Evolutionary conservation across 805 yeast genomes (phyloP).

Genomic region (Metschnikowia chrysomelidarum): DNA sequence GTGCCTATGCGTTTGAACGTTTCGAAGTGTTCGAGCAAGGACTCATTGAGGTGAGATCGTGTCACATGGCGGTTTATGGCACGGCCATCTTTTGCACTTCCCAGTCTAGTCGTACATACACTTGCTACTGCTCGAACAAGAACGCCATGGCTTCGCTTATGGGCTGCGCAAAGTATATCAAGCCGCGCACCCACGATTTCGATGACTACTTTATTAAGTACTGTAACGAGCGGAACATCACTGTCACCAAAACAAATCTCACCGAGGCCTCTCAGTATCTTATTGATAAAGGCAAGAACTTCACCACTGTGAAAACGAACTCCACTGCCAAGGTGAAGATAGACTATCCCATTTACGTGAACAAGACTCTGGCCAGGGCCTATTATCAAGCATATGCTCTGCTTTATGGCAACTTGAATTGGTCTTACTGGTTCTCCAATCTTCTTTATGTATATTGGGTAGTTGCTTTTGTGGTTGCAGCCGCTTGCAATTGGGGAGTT

Average conservation of each 20-base stretch:
- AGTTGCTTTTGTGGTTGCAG: slow-evolving; percentile 14
- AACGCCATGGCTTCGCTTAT: slow-evolving; percentile 12
- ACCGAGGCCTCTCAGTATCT: slow-evolving; percentile 2
- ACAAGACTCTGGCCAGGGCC: slow-evolving; percentile 6
- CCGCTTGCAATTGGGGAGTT: slow-evolving; percentile 16
- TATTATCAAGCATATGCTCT: slow-evolving; percentile 7
- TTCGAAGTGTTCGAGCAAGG: slow-evolving; percentile 5
- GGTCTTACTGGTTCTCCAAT: slow-evolving; percentile 13
- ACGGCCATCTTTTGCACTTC: slow-evolving; percentile 5
- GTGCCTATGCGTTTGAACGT: slow-evolving; percentile 4
- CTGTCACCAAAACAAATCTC: not conserved
- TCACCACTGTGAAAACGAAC: slow-evolving; percentile 4
- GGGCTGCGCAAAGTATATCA: slow-evolving; percentile 2
- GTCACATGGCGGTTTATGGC: slow-evolving; percentile 3
- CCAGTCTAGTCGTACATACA: slow-evolving; percentile 1
- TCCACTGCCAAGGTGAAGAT: slow-evolving; percentile 3
- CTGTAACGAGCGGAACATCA: slow-evolving; percentile 1
- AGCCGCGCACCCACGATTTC: not conserved
- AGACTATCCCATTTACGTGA: slow-evolving; percentile 12
- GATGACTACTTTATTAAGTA: slow-evolving; percentile 1
- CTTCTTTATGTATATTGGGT: slow-evolving; percentile 16
- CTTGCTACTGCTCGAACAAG: slow-evolving; percentile 7
- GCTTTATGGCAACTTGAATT: slow-evolving; percentile 13
- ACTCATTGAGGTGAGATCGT: slow-evolving; percentile 2
- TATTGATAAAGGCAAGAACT: slow-evolving; percentile 5